A percentile compares a stretch with the other conserved stretches of the same genome.
phyloP scores from a whole-genome alignment of 2,329 filamentous ascomycete species.

The Diaporthe sp. region DNA sequence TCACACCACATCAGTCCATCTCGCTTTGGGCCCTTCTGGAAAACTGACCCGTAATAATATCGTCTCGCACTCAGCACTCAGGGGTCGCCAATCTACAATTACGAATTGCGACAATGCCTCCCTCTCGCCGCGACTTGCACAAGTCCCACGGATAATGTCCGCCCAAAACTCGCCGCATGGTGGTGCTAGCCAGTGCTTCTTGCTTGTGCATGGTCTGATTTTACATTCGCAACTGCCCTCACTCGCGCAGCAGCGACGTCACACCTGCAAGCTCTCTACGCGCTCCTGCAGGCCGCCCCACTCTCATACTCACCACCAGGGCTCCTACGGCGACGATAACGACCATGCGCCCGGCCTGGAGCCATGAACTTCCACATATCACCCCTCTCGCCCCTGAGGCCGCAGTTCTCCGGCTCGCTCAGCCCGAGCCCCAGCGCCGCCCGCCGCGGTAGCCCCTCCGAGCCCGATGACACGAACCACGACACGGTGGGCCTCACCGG shows the following conservation, averaged over 20 bases:
- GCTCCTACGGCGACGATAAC: conserved; percentile 3
- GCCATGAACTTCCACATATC: conserved; percentile 50
- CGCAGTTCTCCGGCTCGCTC: conserved; percentile 47
- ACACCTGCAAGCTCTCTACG: conserved; percentile 26
- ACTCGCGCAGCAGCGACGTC: conserved; percentile 17
- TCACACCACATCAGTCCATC: conserved; percentile 37
- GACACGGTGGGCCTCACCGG: conserved; percentile 18
- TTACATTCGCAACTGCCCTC: not conserved
- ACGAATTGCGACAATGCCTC: not conserved
- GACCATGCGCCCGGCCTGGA: conserved; percentile 41
- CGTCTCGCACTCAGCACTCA: conserved; percentile 26
- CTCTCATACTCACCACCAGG: not conserved
- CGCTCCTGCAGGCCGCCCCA: conserved; percentile 4
- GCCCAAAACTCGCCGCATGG: not conserved
- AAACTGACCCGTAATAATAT: conserved; percentile 34
- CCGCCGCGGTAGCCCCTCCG: conserved; percentile 12
- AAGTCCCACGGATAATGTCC: conserved; percentile 25
- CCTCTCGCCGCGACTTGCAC: conserved; percentile 1
- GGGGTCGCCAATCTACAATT: conserved; percentile 32
- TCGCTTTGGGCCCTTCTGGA: conserved; percentile 20
- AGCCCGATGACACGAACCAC: conserved; percentile 22
- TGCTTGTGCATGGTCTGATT: conserved; percentile 24
- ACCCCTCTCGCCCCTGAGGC: conserved; percentile 49
- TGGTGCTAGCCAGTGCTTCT: conserved; percentile 7
- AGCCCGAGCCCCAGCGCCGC: conserved; percentile 38